phyloP scores from a whole-genome alignment of 2,329 filamentous ascomycete species.

The Colletotrichum navitas region DNA sequence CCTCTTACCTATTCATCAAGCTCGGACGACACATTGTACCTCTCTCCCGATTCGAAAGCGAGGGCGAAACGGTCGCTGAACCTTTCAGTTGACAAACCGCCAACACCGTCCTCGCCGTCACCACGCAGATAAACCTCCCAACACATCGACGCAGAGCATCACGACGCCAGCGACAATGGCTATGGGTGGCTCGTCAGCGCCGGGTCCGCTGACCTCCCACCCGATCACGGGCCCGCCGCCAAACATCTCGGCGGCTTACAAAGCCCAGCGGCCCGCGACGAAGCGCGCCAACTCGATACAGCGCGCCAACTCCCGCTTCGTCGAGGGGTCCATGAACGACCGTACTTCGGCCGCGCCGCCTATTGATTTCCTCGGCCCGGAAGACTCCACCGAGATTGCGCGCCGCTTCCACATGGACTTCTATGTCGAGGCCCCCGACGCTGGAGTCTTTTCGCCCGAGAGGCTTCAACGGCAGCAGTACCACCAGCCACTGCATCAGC shows the following conservation, averaged over 20 bases:
- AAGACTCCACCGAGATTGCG: conserved; percentile 47
- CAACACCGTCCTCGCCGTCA: not conserved
- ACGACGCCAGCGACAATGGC: conserved; percentile 15
- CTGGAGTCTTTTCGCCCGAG: conserved; percentile 37
- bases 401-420: conserved; percentile 44
- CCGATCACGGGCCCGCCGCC: conserved; percentile 29
- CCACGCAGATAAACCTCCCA: not conserved
- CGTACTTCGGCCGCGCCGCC: conserved; percentile 79
- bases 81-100: not conserved
- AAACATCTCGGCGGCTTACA: conserved; percentile 10
- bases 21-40: not conserved
- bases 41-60: not conserved
- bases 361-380: conserved; percentile 70
- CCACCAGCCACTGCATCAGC: conserved; percentile 28
- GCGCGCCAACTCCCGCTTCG: conserved; percentile 61
- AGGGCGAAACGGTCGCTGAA: not conserved
- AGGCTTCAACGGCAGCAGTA: conserved; percentile 31
- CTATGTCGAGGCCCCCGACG: conserved; percentile 43
- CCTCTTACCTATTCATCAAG: conserved; percentile 1
- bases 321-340: conserved; percentile 91
- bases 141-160: conserved; percentile 1
- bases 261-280: conserved; percentile 29
- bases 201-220: conserved; percentile 42
- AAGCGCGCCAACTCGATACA: conserved; percentile 39
- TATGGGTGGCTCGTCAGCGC: conserved; percentile 26